Evolutionary conservation across 192 early-diverging fungal genomes (phyloP).

Genomic region (Coemansia umbellata): DNA sequence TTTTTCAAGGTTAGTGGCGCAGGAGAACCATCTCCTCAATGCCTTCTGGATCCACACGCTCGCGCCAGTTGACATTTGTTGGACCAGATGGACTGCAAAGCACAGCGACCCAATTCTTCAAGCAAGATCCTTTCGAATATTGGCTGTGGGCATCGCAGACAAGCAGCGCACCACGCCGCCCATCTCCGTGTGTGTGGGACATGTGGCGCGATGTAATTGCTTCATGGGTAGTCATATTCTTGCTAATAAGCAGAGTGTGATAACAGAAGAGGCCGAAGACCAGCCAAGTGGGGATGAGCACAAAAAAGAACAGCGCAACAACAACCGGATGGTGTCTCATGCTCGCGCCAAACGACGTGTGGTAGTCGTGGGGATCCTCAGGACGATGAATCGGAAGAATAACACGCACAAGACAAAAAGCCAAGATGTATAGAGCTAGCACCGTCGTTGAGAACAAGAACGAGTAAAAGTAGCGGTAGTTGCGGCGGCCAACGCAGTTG

Average conservation of each 20-base stretch:
- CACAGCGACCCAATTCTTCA: constrained; percentile 38
- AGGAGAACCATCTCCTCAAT: constrained; percentile 44
- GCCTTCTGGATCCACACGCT: constrained; percentile 46
- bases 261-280: constrained; percentile 72
- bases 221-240: constrained; percentile 89
- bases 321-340: constrained; percentile 44
- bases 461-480: constrained; percentile 79
- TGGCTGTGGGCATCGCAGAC: constrained; percentile 19
- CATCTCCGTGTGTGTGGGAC: not conserved
- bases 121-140: constrained; percentile 37
- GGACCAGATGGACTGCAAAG: constrained; percentile 36
- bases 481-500: constrained; percentile 85
- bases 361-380: constrained; percentile 9
- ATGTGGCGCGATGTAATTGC: constrained; percentile 51
- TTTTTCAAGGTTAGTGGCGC: constrained; percentile 1
- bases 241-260: constrained; percentile 67
- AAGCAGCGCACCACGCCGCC: constrained; percentile 6
- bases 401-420: constrained; percentile 61
- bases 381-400: constrained; percentile 33
- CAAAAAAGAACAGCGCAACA: constrained; percentile 63
- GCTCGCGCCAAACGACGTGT: constrained; percentile 39
- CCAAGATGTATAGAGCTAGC: constrained; percentile 60
- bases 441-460: constrained; percentile 63
- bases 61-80: constrained; percentile 36
- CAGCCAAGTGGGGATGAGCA: constrained; percentile 54